Conservation (phyloP, 305 asterid genomes). For the Caryopteris hybrid region DNA sequence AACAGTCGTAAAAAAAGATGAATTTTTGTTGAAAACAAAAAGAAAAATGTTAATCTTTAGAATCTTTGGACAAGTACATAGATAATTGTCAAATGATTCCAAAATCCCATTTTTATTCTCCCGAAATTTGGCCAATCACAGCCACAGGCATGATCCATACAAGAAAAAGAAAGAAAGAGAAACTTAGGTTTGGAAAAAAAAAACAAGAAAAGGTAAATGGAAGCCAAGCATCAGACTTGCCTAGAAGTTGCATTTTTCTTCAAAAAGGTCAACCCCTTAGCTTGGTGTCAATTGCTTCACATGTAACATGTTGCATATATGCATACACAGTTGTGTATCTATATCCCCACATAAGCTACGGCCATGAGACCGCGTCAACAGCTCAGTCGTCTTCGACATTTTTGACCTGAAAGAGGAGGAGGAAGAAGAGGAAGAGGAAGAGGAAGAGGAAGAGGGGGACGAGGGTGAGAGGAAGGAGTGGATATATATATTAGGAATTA, state of each 20-base stretch:
- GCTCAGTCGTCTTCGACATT: not conserved
- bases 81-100: conserved; percentile 16
- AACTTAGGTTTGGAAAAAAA: no score
- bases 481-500: conserved; percentile 13
- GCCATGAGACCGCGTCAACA: not conserved
- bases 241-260: conserved; percentile 47
- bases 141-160: conserved; percentile 11
- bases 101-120: conserved; percentile 21
- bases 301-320: conserved; percentile 22
- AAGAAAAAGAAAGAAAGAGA: no score
- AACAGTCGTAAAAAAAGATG: not conserved
- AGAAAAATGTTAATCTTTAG: conserved; percentile 14
- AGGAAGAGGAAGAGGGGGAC: not conserved
- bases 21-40: conserved; percentile 1
- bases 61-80: conserved; percentile 19
- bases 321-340: conserved; percentile 9
- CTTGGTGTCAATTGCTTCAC: conserved; percentile 26
- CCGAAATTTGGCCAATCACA: conserved; percentile 24
- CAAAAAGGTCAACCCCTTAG: conserved; percentile 30
- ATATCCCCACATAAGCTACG: not conserved
- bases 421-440: not conserved
- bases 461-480: not conserved
- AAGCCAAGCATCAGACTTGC: conserved; percentile 93
- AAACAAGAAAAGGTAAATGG: not conserved
- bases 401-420: not conserved